Percentiles rank a stretch among this genome's conserved stretches.
These are phyloP conservation scores for Dillenia turbinata DNA, from an alignment of 164 flowering plant species.

Conservation along the genomic window DNA sequence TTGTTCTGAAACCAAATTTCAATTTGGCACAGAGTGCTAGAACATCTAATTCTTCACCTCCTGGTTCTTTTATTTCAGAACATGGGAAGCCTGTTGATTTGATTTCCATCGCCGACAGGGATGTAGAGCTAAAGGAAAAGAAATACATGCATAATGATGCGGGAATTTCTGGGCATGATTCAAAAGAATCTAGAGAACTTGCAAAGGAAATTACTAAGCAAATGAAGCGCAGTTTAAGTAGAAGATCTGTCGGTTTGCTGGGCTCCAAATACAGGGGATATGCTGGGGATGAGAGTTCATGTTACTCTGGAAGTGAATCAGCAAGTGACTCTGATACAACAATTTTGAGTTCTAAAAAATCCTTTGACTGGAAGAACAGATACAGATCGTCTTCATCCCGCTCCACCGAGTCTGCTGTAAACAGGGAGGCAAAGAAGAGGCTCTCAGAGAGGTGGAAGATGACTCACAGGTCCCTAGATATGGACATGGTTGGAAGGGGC, in stretches of 20 bases:
- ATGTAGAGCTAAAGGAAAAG: slow-evolving; percentile 20
- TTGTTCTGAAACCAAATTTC: slow-evolving; percentile 78
- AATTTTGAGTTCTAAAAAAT: slow-evolving; percentile 19
- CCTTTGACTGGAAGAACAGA: slow-evolving; percentile 19
- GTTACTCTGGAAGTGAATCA: slow-evolving; percentile 49
- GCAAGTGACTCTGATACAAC: slow-evolving; percentile 41
- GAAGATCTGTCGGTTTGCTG: slow-evolving; percentile 20
- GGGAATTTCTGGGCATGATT: slow-evolving; percentile 27
- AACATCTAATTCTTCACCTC: slow-evolving; percentile 29
- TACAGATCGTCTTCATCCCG: slow-evolving; percentile 33
- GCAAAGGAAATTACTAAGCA: slow-evolving; percentile 49
- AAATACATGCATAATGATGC: slow-evolving; percentile 17
- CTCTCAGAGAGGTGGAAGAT: slow-evolving; percentile 78
- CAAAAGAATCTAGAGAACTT: slow-evolving; percentile 54
- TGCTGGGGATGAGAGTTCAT: slow-evolving; percentile 66
- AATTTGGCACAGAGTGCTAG: slow-evolving; percentile 26
- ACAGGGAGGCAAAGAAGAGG: slow-evolving; percentile 77
- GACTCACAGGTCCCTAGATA: slow-evolving; percentile 42
- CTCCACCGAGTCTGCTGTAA: slow-evolving; percentile 52
- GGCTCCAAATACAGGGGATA: slow-evolving; percentile 39
- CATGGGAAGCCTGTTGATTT: slow-evolving; percentile 20
- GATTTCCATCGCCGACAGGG: slow-evolving; percentile 13
- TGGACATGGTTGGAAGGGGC: slow-evolving; percentile 28
- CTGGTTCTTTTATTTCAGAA: slow-evolving; percentile 24
- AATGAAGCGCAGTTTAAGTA: slow-evolving; percentile 21